These are phyloP conservation scores for Vanrija sp. DNA, from an alignment of 1,284 basidiomycete species.

Conservation along the genomic window DNA sequence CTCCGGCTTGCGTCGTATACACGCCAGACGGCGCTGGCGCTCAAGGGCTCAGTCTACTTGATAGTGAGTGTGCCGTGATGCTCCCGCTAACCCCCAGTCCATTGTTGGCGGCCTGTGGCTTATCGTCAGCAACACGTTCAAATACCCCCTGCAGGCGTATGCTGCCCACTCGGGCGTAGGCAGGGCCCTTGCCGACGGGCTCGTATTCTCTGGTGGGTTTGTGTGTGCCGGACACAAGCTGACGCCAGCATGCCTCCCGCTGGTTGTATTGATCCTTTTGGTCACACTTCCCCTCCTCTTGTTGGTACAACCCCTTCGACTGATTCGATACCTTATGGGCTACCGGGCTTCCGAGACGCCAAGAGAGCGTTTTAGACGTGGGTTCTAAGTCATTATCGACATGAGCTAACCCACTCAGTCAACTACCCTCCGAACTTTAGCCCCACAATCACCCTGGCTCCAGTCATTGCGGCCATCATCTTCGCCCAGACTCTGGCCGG, in stretches of 20 bases:
- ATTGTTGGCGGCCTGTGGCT: slow-evolving; percentile 60
- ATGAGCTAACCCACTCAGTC: slow-evolving; percentile 50
- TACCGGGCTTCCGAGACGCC: slow-evolving; percentile 64
- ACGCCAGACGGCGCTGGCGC: slow-evolving; percentile 57
- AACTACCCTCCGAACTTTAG: slow-evolving; percentile 68
- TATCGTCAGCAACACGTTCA: slow-evolving; percentile 43
- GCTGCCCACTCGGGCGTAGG: too few species aligned
- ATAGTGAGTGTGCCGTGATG: slow-evolving; percentile 43
- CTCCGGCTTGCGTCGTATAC: slow-evolving; percentile 62
- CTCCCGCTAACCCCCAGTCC: slow-evolving; percentile 23
- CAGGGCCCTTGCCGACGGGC: slow-evolving; percentile 60
- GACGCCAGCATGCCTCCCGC: slow-evolving; percentile 46
- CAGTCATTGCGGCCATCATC: slow-evolving; percentile 63
- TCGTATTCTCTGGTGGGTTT: slow-evolving; percentile 64
- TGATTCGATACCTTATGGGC: slow-evolving; percentile 57
- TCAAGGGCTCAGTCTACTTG: slow-evolving; percentile 65
- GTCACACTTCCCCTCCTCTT: slow-evolving; percentile 66
- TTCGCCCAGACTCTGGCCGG: slow-evolving; percentile 65
- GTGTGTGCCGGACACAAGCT: not conserved
- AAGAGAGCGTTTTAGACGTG: slow-evolving; percentile 70
- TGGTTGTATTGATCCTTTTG: slow-evolving; percentile 63
- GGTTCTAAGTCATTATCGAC: slow-evolving; percentile 22
- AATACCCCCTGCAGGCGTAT: too few species aligned
- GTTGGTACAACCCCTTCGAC: slow-evolving; percentile 62
- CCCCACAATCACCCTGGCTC: slow-evolving; percentile 61